Base-by-base conservation (phyloP, 176 grass and related monocot species). In the Triticum turgidum region DNA sequence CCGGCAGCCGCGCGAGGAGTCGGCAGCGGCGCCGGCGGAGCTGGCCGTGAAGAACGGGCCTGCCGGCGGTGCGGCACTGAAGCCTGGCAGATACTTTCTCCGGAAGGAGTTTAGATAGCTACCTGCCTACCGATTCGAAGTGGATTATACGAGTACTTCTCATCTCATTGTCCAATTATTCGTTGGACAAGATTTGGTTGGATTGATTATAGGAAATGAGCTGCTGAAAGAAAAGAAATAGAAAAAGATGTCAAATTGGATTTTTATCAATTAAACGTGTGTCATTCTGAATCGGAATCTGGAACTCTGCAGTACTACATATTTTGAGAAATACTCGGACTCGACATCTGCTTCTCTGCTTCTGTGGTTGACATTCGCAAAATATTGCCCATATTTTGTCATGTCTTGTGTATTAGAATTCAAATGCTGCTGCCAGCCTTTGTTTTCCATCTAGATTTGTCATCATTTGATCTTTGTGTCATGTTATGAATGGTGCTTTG, bases 81-180 rank as follows among this genome's bases (percentile, higher is more conserved):
- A 42, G 9, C 39, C 39, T 42, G 41, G 41, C 41, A 42, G 41
- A 42, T 42, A 42, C 41, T 42, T 42, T 9, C 41, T 90, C 42
- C 65, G 73, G 30, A 90, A 79, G 74, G 84, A 34, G 34, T 87
- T 90, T 41, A 83, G 84, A 72, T 90, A 90, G 89, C 6, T 25
- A 9, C 1, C 8, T 25, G 29, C 29, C 29, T 29, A 29, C 29
- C 29, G 29, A 29, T 29, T 29, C 1, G 1, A 29, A 1, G 1
- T 29, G 29, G 29, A 29, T 29, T 30, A 30, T 30, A 30, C 29
- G 29, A 30, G 29, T 66, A 77, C 41, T 83, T 58, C 32, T 73
- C 2, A 25, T 21, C 35, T 61, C 32, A 2, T 47, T 37, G 65
- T 79, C 80, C 89, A 87, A 73, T 80, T 3, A 6, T 25, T 80